These are phyloP conservation scores for Linnemannia elongata DNA, from an alignment of 192 early-diverging fungal species.

Conservation along the genomic window DNA sequence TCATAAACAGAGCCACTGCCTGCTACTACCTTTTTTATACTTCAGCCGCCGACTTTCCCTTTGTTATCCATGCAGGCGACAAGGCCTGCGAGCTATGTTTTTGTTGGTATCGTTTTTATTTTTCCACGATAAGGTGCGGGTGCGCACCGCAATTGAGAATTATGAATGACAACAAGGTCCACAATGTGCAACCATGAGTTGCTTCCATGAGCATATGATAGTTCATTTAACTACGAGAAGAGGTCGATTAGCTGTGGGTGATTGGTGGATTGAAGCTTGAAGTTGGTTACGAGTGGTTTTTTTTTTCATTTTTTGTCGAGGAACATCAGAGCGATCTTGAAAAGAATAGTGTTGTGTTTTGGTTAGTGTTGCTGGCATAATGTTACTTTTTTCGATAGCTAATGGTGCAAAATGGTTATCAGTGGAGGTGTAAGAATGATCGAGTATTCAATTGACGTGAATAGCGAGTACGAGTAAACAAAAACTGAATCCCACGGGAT, in stretches of 20 bases:
- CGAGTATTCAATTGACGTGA: neutral
- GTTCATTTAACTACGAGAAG: neutral
- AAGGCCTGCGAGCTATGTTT: neutral
- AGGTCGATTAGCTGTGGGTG: neutral
- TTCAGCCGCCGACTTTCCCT: neutral
- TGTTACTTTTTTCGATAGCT: neutral
- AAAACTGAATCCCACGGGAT: neutral
- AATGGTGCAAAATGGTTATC: neutral
- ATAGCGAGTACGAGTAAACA: neutral
- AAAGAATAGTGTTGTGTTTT: neutral
- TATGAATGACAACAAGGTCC: neutral
- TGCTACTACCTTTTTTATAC: neutral
- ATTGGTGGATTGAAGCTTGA: neutral
- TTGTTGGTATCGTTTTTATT: neutral
- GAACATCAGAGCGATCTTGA: neutral
- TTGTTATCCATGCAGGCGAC: neutral
- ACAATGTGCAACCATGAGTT: constrained; percentile 17
- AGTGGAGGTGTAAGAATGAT: neutral
- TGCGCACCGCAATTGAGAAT: neutral
- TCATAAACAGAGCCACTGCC: neutral
- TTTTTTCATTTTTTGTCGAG: constrained; percentile 7
- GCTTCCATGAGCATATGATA: constrained; percentile 14
- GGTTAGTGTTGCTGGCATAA: neutral
- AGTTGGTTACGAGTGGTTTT: neutral
- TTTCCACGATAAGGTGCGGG: neutral